Percentiles rank a stretch among this genome's conserved stretches.
These are phyloP conservation scores for Aegilops longissima DNA, from an alignment of 176 grass and related monocot genomes.

Conservation along the genomic window DNA sequence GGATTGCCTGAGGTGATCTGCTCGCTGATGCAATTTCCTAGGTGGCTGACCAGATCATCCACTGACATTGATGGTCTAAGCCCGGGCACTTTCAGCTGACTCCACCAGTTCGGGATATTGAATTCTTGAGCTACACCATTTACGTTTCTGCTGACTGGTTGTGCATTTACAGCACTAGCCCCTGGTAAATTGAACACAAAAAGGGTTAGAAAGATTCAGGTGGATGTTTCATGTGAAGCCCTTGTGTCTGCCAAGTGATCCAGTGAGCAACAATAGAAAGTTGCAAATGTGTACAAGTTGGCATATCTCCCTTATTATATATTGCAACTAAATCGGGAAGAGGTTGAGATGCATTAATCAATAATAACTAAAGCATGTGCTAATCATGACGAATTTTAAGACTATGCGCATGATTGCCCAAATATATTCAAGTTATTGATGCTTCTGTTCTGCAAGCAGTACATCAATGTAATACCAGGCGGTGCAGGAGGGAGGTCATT, in stretches of 20 bases:
- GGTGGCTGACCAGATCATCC: slow-evolving; percentile 84
- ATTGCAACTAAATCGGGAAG: neutral
- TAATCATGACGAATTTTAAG: neutral
- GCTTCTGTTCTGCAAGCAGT: neutral
- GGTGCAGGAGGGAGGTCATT: neutral
- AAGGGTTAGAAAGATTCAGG: slow-evolving; percentile 17
- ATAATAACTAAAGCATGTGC: neutral
- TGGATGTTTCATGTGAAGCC: neutral
- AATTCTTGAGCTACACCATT: slow-evolving; percentile 47
- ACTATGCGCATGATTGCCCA: neutral
- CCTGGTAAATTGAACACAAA: slow-evolving; percentile 36
- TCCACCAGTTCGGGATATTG: slow-evolving; percentile 63
- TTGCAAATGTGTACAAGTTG: neutral
- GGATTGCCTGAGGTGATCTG: slow-evolving; percentile 74
- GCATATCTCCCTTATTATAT: neutral
- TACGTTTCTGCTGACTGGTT: slow-evolving; percentile 36
- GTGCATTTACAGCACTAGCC: slow-evolving; percentile 35
- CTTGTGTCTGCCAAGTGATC: neutral
- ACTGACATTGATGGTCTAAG: slow-evolving; percentile 84
- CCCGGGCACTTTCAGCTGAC: slow-evolving; percentile 80
- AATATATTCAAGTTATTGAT: neutral
- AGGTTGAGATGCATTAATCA: neutral
- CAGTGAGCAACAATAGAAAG: neutral
- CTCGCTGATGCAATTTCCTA: slow-evolving; percentile 81
- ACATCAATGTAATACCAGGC: neutral